Base-by-base conservation (phyloP, 768 basidiomycete species). In the Royoungia palumana region DNA sequence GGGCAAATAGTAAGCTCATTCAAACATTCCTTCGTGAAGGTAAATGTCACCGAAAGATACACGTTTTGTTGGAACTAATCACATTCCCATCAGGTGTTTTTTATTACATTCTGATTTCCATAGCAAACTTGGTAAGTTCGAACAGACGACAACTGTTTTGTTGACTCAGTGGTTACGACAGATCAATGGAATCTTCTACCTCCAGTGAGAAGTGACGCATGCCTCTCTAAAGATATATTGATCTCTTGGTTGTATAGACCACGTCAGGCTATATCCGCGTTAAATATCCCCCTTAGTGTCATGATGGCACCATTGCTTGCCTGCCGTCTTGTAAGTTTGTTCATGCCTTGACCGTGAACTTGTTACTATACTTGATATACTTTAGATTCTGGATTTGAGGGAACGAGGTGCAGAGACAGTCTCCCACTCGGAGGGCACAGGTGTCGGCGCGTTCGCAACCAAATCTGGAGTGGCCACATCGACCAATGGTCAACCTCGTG, bases 21-120 rank as follows among this genome's bases (percentile, higher is more conserved):
- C 87, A 89, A 62, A 90, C 88, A 27, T 90, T 90, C 67, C 74
- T 90, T 56, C 84, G 86, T 44, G 88, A 90, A 75, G 88, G 85
- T 83, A 59, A 30, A 65, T 56, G 16, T 20, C 32, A 32, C 38
- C 47, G 47, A 40, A 49, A 38, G 45, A 47, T 49, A 24, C 38
- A 24, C 41, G 34, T 40, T 19, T 25, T 28, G 25, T 38, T 38
- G 20, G 6, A 27, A 24, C 11, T 16, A 38, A 13, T 53, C 24
- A 45, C 41, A 41, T 40, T 44, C 25, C 35, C 22, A 9, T 22
- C 41, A 57, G 86, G 88, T 53, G 82, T 90, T 52, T 90, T 89
- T 65, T 91, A 90, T 61, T 91, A 89, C 61, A 76, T 91, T 50
- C 67, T 91, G 55, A 90, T 91, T 62, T 89, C 88, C n/a, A 81